phyloP scores from a whole-genome alignment of 2,329 filamentous ascomycete genomes.

The Verticillium isaacii region DNA sequence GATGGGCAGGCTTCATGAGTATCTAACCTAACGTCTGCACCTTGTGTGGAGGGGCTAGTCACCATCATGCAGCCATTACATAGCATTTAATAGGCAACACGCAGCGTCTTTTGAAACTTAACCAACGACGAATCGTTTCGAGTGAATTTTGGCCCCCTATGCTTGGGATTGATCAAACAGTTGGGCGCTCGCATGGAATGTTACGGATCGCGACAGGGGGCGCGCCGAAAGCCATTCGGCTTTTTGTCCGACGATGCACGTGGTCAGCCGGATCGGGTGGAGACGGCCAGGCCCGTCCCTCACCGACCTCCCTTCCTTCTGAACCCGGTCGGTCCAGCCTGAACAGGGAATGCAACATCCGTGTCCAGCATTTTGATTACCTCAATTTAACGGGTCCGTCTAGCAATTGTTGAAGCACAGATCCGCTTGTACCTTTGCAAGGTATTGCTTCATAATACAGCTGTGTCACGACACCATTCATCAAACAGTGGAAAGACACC shows the following conservation, averaged over 20 bases:
- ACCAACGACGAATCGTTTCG: neutral
- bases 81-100: conserved; percentile 2
- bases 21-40: neutral
- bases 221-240: neutral
- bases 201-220: neutral
- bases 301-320: neutral
- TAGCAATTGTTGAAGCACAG: neutral
- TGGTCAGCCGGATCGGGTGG: neutral
- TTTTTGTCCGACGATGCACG: neutral
- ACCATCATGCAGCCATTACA: neutral
- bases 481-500: neutral
- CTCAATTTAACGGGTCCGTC: neutral
- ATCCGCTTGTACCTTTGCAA: neutral
- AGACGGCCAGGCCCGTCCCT: neutral
- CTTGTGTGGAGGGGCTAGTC: neutral
- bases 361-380: neutral
- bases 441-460: too few species aligned
- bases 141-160: neutral
- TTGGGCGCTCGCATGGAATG: neutral
- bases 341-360: neutral
- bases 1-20: neutral
- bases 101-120: neutral
- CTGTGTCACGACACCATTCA: neutral
- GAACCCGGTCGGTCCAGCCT: neutral
- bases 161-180: too few species aligned